Conservation (phyloP, 164 flowering plant species). For the Vitis rotundifolia region DNA sequence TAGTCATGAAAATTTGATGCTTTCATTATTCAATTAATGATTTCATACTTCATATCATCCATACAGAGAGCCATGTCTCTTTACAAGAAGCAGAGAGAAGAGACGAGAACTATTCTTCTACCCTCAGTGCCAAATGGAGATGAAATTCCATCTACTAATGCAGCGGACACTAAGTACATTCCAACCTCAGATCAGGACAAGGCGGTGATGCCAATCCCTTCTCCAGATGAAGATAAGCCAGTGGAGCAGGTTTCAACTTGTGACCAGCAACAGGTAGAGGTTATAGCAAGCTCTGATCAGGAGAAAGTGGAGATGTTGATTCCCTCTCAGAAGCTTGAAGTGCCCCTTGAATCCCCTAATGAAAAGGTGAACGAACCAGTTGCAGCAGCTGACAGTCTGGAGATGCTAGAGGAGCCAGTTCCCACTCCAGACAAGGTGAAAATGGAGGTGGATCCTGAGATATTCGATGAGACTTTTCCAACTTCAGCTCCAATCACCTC, state of each 20-base stretch:
- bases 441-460: conserved; percentile 8
- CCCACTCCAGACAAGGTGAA: conserved; percentile 2
- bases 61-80: conserved; percentile 25
- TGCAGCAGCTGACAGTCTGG: background rate
- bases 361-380: conserved; percentile 6
- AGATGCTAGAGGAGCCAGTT: conserved; percentile 7
- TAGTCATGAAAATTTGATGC: too few relatives aligned
- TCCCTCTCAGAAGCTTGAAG: conserved; percentile 4
- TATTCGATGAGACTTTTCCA: too few relatives aligned
- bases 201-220: background rate
- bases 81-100: conserved; percentile 22
- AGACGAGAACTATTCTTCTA: background rate
- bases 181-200: background rate
- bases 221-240: background rate
- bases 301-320: conserved; percentile 7
- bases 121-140: background rate
- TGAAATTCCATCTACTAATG: background rate
- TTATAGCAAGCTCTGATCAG: background rate
- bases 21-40: background rate
- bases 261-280: background rate
- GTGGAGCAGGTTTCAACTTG: background rate
- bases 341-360: background rate
- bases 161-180: background rate
- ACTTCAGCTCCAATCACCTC: too few relatives aligned
- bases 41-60: background rate